Evolutionary conservation across 1,139 yeast genomes (phyloP), one percentile per base, ranked within the genome.

Genomic region (Yamadazyma epiphylla): DNA sequence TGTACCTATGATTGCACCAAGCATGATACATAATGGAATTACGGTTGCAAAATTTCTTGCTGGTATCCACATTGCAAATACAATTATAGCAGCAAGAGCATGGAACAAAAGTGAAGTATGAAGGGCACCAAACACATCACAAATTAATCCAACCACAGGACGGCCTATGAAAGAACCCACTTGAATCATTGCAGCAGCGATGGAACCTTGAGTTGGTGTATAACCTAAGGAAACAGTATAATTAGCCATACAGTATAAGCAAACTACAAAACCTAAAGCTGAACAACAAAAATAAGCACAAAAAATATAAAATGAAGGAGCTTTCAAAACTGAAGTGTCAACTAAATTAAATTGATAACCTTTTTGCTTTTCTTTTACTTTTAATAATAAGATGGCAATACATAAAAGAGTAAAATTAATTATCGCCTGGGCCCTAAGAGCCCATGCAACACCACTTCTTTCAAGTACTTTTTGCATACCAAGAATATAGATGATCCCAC

Each of bases 41-140:
- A 76, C 67, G 3, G 77, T 70, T 2, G 77, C 77, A 39, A 55
- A 70, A 42, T 71, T 74, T 28, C 72, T 52, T 10, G 77, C 69
- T 3, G 81, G 80, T 23, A 77, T 64, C 85, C 85, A 79, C 74
- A 78, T 72, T 2, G 77, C 79, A 23, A 58, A 53, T 20, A 59
- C 65, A 33, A 52, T 55, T 24, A 60, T 53, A 28, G 74, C 74
- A 32, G 62, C 55, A 16, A 58, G 31, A 27, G 44, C 22, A 37
- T 55, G 60, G 15, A 52, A 54, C 2, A 65, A 61, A 3, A 60
- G 41, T 5, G 68, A 39, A 10, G 67, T 52, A 26, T 74, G 72
- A 16, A 67, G 40, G 5, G 75, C 55, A 0, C 82, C 82, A 24
- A 53, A 38, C 14, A 44, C 49, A 45, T 72, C 79, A 4, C 74